Base-by-base conservation (phyloP, 2,329 filamentous ascomycete genomes). In the Colletotrichum zoysiae region DNA sequence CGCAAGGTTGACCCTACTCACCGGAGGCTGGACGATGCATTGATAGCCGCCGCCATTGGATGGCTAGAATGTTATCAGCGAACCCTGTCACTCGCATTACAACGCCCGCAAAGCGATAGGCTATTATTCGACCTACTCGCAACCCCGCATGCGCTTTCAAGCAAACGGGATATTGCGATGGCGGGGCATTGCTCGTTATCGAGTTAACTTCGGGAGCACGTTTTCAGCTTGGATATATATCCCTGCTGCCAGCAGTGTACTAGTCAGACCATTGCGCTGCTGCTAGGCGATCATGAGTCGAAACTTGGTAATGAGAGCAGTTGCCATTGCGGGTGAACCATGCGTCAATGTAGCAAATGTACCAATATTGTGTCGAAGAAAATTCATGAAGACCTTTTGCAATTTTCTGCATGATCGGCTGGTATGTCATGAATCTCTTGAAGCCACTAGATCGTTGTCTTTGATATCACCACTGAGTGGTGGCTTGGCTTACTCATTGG, bases 21-120 rank as follows among this genome's bases (percentile, higher is more conserved):
- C 18, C 62, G 12, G 60, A 30, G 26, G 62, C 68, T 42, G 42
- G 56, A 63, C 53, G 59, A 69, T 26, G 23, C 51, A 48, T 40
- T 3, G 62, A 48, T 20, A 40, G 40, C 35, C 46, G 50, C 48
- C 8, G 26, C 33, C 30, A 35, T 59, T 58, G 11, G 50, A 20
- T 26, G 8, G 7, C 35, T 7, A 11, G 14, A 53, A 26, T 23
- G n/a, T 40, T 59, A 53, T 59, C 59, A 23, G 53, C 57, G 26
- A 50, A 40, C 20, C 35, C 55, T 40, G 55, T 60, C 59, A 69
- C 65, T 59, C 44, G 69, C 48, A 60, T 64, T 55, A 59, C 65
- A 69, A 71, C 35, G 59, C 33, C 65, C 12, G 14, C 53, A 14
- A 38, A 40, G 7, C 64, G 65, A 71, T 71, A 64, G 59, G 69